Evolutionary conservation across 1,284 basidiomycete genomes (phyloP).

Genomic region (Xerocomus nothofagi): DNA sequence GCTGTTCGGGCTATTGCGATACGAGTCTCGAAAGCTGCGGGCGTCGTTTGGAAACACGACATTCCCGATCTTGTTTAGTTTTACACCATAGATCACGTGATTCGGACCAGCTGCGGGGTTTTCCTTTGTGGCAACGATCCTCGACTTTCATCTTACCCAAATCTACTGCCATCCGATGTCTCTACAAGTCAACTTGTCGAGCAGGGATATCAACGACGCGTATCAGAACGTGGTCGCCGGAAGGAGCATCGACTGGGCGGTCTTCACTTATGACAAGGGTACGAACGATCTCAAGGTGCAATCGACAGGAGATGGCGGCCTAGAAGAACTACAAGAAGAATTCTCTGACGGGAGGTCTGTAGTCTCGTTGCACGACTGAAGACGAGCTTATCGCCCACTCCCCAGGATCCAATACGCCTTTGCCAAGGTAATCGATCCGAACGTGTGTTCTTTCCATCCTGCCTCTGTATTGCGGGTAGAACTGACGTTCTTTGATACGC

Average conservation of each 20-base stretch:
- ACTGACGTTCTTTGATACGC: slow-evolving; percentile 3
- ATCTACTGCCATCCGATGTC: slow-evolving; percentile 49
- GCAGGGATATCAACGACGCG: slow-evolving; percentile 70
- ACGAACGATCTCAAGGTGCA: slow-evolving; percentile 92
- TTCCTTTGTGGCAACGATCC: not conserved
- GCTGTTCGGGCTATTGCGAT: slow-evolving; percentile 46
- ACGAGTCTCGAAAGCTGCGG: slow-evolving; percentile 32
- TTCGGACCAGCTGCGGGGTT: not conserved
- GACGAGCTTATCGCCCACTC: not conserved
- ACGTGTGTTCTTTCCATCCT: slow-evolving; percentile 48
- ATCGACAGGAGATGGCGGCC: slow-evolving; percentile 76
- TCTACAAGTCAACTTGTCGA: slow-evolving; percentile 72
- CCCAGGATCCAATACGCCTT: slow-evolving; percentile 93
- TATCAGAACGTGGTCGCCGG: slow-evolving; percentile 81
- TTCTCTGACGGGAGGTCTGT: slow-evolving; percentile 88
- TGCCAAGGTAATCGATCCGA: slow-evolving; percentile 83
- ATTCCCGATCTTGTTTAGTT: slow-evolving; percentile 14
- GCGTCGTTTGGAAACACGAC: slow-evolving; percentile 20
- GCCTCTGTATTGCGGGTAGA: not conserved
- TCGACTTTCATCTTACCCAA: not conserved
- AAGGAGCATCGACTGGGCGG: slow-evolving; percentile 79
- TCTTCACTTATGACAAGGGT: slow-evolving; percentile 85
- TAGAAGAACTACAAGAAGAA: slow-evolving; percentile 92
- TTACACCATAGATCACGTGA: slow-evolving; percentile 18
- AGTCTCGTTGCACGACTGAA: not conserved